Evolutionary conservation across 192 early-diverging fungal species (phyloP).

Genomic region (Mortierella antarctica): DNA sequence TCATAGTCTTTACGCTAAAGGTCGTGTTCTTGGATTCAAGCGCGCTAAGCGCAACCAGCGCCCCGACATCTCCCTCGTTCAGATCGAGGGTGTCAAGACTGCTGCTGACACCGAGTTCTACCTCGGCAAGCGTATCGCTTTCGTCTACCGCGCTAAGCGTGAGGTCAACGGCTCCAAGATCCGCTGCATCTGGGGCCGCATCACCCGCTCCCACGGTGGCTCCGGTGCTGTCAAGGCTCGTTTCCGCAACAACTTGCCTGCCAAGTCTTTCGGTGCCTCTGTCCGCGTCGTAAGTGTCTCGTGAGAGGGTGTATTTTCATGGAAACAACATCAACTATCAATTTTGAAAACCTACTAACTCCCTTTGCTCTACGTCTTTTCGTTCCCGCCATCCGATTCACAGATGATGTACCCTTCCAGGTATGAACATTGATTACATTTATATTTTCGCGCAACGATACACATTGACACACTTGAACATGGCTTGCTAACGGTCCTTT

Average conservation of each 20-base stretch:
- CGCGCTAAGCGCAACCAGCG: constrained; percentile 93
- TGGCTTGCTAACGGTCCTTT: background rate
- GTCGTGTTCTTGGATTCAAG: constrained; percentile 94
- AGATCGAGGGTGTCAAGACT: constrained; percentile 93
- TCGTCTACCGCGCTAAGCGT: constrained; percentile 94
- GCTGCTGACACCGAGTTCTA: constrained; percentile 95
- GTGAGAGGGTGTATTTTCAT: background rate
- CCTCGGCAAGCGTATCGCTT: constrained; percentile 98
- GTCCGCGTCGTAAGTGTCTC: constrained; percentile 86
- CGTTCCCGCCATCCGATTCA: background rate
- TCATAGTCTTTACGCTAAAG: constrained; percentile 96
- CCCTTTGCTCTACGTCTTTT: background rate
- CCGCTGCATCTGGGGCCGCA: constrained; percentile 97
- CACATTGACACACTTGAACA: background rate
- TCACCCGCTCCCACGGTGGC: constrained; percentile 96
- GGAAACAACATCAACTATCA: background rate
- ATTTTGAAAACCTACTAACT: background rate
- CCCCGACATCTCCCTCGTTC: constrained; percentile 90
- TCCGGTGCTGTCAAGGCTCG: constrained; percentile 96
- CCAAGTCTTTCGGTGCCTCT: constrained; percentile 91
- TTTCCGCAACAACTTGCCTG: constrained; percentile 97
- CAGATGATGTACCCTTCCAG: constrained; percentile 58
- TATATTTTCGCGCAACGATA: background rate
- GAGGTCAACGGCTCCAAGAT: constrained; percentile 90
- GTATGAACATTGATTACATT: constrained; percentile 13